Evolutionary conservation across 139 green algal species (phyloP).

Genomic region (Desmodesmus armatus): DNA sequence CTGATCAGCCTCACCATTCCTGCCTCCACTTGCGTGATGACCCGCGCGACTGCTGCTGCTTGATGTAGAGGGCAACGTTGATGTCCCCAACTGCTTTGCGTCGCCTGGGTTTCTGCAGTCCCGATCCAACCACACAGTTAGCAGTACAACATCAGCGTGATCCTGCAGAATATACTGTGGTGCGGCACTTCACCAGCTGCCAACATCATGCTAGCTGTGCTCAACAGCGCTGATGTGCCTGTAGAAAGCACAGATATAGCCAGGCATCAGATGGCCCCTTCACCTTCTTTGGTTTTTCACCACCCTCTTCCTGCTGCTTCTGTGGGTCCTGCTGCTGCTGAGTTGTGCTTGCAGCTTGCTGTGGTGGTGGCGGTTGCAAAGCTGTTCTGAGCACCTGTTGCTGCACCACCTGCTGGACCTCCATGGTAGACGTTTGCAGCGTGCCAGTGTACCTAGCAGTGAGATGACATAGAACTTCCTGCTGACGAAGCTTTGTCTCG

Average conservation of each 20-base stretch:
- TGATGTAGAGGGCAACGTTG: conserved; percentile 37
- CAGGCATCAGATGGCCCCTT: not conserved
- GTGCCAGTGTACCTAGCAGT: not conserved
- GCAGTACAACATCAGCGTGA: not conserved
- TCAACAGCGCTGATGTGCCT: not conserved
- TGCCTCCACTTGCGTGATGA: conserved; percentile 35
- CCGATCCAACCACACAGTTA: not conserved
- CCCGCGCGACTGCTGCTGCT: conserved; percentile 27
- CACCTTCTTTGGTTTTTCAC: conserved; percentile 22
- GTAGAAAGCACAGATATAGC: not conserved
- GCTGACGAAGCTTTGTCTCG: too few relatives aligned
- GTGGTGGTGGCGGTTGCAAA: not conserved
- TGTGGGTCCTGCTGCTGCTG: not conserved
- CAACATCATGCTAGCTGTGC: not conserved
- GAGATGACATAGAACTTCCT: too few relatives aligned
- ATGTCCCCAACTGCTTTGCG: conserved; percentile 24
- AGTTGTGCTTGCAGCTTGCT: not conserved
- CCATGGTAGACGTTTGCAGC: not conserved
- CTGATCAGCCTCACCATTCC: conserved; percentile 1
- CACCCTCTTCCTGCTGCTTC: not conserved
- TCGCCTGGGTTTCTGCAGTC: not conserved
- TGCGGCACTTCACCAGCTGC: not conserved
- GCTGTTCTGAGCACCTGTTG: not conserved
- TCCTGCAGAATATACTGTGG: not conserved
- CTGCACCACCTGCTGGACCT: not conserved